Conservation (phyloP, 306 rosid genomes). For the Castanea crenata region DNA sequence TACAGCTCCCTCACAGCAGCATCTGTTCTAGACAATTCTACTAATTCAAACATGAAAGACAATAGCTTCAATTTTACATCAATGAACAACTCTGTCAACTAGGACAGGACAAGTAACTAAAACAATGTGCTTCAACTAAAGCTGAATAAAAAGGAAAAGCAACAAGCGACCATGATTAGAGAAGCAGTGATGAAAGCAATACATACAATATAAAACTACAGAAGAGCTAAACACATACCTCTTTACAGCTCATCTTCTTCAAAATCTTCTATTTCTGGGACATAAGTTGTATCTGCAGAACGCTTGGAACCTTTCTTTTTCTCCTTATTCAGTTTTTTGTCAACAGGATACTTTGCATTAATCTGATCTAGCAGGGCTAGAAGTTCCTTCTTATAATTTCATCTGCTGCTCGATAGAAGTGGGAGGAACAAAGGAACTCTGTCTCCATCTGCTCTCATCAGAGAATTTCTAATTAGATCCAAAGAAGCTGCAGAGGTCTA, state of each 20-base stretch:
- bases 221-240: constrained; percentile 40
- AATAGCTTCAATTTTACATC: not conserved
- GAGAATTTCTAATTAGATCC: constrained; percentile 73
- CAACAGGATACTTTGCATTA: constrained; percentile 79
- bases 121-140: not conserved
- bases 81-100: not conserved
- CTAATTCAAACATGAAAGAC: not conserved
- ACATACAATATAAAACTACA: constrained; percentile 1
- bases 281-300: constrained; percentile 31
- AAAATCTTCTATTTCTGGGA: constrained; percentile 78
- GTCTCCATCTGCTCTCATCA: constrained; percentile 83
- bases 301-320: constrained; percentile 69
- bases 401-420: constrained; percentile 88
- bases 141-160: not conserved
- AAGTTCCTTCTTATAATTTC: constrained; percentile 77
- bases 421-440: constrained; percentile 96
- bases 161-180: not conserved
- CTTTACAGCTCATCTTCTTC: constrained; percentile 71
- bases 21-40: not conserved
- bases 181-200: constrained; percentile 2
- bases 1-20: not conserved
- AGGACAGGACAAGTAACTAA: not conserved
- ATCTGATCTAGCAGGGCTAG: constrained; percentile 78
- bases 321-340: constrained; percentile 63
- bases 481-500: constrained; percentile 81